phyloP scores from a whole-genome alignment of 2,329 filamentous ascomycete species.

The Rhynchosporium graminicola region DNA sequence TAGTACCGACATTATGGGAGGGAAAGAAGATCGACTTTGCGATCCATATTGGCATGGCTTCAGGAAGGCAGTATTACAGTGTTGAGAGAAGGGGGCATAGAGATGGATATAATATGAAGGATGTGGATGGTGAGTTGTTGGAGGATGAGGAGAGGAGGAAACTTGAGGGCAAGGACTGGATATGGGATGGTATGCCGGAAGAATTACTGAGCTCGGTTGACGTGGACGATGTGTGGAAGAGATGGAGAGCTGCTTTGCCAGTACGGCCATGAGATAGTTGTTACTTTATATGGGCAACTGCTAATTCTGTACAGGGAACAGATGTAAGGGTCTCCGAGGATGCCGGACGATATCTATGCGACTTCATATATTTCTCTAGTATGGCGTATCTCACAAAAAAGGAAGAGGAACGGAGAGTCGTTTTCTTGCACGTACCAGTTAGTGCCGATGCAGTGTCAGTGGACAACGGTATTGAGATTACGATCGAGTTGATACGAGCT shows the following conservation, averaged over 20 bases:
- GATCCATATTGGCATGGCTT: slow-evolving; percentile 80
- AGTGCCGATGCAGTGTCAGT: slow-evolving; percentile 53
- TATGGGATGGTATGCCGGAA: slow-evolving; percentile 55
- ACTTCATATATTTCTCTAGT: slow-evolving; percentile 76
- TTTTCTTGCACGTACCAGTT: slow-evolving; percentile 74
- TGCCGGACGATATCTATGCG: slow-evolving; percentile 72
- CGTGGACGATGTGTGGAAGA: slow-evolving; percentile 54
- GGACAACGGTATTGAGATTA: slow-evolving; percentile 52
- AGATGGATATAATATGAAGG: slow-evolving; percentile 68
- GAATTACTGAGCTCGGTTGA: slow-evolving; percentile 60
- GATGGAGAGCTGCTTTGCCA: slow-evolving; percentile 55
- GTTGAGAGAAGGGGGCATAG: slow-evolving; percentile 71
- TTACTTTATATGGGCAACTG: not conserved
- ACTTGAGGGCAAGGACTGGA: slow-evolving; percentile 49
- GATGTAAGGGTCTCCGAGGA: slow-evolving; percentile 65
- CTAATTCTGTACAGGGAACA: slow-evolving; percentile 39
- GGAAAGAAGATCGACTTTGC: slow-evolving; percentile 59
- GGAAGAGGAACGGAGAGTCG: slow-evolving; percentile 51
- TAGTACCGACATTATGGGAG: slow-evolving; percentile 61
- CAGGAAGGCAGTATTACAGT: slow-evolving; percentile 63
- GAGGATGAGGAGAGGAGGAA: slow-evolving; percentile 46
- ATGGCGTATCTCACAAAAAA: slow-evolving; percentile 57
- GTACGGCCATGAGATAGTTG: slow-evolving; percentile 43
- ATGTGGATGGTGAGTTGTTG: slow-evolving; percentile 67
- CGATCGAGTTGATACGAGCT: slow-evolving; percentile 56